A percentile compares a stretch with the other conserved stretches of the same genome.
Evolutionary conservation across 345 rosid genomes (phyloP).

Genomic region (Corchorus olitorius): DNA sequence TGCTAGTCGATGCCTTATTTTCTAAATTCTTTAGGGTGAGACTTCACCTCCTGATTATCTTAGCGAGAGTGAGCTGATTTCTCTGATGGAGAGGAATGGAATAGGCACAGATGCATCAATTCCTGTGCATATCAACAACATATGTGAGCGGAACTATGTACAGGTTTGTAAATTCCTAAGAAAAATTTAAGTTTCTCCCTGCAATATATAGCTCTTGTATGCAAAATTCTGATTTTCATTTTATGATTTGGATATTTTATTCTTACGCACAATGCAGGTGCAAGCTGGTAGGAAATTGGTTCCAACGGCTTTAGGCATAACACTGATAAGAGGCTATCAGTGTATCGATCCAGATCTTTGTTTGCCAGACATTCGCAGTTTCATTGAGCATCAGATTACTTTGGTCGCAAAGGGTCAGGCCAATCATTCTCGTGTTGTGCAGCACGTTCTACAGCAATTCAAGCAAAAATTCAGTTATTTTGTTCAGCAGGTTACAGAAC

Average conservation of each 20-base stretch:
- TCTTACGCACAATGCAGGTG: slow-evolving; percentile 53
- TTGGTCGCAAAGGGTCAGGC: slow-evolving; percentile 92
- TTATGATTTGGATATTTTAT: slow-evolving; percentile 9
- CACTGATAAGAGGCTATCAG: slow-evolving; percentile 88
- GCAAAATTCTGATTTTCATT: slow-evolving; percentile 12
- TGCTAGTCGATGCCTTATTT: slow-evolving; percentile 17
- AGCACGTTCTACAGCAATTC: slow-evolving; percentile 85
- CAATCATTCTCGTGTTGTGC: slow-evolving; percentile 71
- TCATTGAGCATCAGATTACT: slow-evolving; percentile 95
- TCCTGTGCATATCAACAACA: slow-evolving; percentile 90
- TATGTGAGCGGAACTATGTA: slow-evolving; percentile 94
- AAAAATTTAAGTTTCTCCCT: slow-evolving; percentile 5
- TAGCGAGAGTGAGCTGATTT: slow-evolving; percentile 93
- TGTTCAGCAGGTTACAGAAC: slow-evolving; percentile 70
- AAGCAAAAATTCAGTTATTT: slow-evolving; percentile 72
- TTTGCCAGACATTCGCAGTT: slow-evolving; percentile 94
- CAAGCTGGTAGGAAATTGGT: slow-evolving; percentile 85
- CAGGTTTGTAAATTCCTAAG: slow-evolving; percentile 50
- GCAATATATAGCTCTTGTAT: slow-evolving; percentile 19
- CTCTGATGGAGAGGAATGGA: slow-evolving; percentile 94
- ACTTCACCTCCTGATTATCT: slow-evolving; percentile 87
- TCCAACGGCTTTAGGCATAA: slow-evolving; percentile 91
- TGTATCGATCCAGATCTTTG: slow-evolving; percentile 96
- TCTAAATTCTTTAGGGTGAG: slow-evolving; percentile 55
- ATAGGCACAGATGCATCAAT: slow-evolving; percentile 99